Conservation (phyloP, 2,329 filamentous ascomycete genomes). For the Nothophaeocryptopus gaeumannii region DNA sequence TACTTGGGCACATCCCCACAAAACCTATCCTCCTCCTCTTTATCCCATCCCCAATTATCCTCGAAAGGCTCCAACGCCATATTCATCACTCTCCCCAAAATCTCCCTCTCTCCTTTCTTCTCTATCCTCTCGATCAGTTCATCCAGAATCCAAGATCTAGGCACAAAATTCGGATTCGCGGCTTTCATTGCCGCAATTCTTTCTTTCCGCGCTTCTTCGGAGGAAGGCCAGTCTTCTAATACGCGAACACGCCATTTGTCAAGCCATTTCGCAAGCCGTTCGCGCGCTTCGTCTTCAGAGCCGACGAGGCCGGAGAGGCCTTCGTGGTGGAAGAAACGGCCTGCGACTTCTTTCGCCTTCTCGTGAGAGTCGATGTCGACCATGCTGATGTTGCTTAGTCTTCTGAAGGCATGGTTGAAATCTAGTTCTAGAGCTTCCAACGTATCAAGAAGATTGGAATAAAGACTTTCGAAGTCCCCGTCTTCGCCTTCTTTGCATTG, state of each 20-base stretch:
- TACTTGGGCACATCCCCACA: conserved; percentile 78
- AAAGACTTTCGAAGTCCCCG: conserved; percentile 74
- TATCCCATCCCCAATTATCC: conserved; percentile 67
- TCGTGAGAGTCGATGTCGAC: conserved; percentile 64
- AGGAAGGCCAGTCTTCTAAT: conserved; percentile 70
- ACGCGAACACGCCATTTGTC: conserved; percentile 71
- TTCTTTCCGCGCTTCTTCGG: conserved; percentile 55
- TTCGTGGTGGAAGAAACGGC: conserved; percentile 76
- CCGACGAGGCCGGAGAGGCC: conserved; percentile 59
- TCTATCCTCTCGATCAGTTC: conserved; percentile 89
- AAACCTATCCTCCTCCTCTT: conserved; percentile 75
- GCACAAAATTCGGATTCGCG: conserved; percentile 90
- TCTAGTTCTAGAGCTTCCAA: conserved; percentile 81
- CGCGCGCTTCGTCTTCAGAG: conserved; percentile 62
- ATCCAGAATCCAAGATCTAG: conserved; percentile 87
- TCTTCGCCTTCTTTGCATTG: conserved; percentile 63
- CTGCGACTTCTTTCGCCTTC: conserved; percentile 61
- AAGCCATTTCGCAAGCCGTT: conserved; percentile 74
- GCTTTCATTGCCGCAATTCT: conserved; percentile 72
- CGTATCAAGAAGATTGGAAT: conserved; percentile 77
- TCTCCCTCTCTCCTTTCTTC: conserved; percentile 74
- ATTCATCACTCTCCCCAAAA: conserved; percentile 74
- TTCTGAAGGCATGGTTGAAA: conserved; percentile 91
- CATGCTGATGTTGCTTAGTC: conserved; percentile 64
- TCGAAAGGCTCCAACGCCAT: conserved; percentile 82